These are phyloP conservation scores for Diplodia intermedia DNA, from an alignment of 2,329 filamentous ascomycete species.

Conservation along the genomic window DNA sequence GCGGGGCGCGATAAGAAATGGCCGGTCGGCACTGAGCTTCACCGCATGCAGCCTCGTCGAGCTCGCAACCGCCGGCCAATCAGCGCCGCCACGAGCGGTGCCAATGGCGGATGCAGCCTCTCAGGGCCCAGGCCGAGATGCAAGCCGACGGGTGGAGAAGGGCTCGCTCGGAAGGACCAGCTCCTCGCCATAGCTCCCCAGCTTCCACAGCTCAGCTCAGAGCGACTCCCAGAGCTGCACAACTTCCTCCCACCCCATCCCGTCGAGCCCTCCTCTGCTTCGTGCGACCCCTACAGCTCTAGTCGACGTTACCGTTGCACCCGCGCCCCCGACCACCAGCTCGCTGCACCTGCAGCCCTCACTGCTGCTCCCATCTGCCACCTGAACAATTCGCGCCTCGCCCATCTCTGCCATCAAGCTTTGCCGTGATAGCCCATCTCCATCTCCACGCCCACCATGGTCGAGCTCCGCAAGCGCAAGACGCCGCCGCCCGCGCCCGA, in stretches of 20 bases:
- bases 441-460: constrained; percentile 46
- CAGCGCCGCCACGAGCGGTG: no score
- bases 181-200: constrained; percentile 17
- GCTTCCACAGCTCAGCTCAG: constrained; percentile 5
- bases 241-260: constrained; percentile 1
- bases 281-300: constrained; percentile 3
- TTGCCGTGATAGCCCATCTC: background rate
- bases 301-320: constrained; percentile 13
- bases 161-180: constrained; percentile 7
- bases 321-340: background rate
- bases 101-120: background rate
- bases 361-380: background rate
- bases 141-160: constrained; percentile 17
- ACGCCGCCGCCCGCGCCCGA: constrained; percentile 59
- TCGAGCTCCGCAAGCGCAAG: constrained; percentile 70
- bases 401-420: background rate
- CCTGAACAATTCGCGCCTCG: background rate
- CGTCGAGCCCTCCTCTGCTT: background rate
- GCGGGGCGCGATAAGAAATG: constrained; percentile 21
- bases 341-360: background rate
- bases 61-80: no score
- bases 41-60: background rate
- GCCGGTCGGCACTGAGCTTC: constrained; percentile 4
- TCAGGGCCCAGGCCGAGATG: constrained; percentile 9
- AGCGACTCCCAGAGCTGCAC: background rate